Conservation (phyloP, 2,329 filamentous ascomycete species). For the Colletotrichum acutatum region DNA sequence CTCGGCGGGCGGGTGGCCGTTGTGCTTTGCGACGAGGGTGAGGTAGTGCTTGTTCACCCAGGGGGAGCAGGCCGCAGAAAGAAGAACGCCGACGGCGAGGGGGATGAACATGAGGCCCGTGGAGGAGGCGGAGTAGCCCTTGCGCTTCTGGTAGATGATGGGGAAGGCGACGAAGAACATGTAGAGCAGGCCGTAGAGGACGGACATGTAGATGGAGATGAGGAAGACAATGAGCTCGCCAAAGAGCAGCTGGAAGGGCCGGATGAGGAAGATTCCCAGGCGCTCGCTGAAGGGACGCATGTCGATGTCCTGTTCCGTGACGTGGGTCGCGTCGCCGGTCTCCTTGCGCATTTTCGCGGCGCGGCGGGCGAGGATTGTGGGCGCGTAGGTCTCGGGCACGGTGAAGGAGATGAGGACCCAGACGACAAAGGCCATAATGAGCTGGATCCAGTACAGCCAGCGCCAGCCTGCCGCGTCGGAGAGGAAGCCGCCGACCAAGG, state of each 20-base stretch:
- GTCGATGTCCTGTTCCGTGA: slow-evolving; percentile 86
- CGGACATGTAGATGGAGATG: slow-evolving; percentile 86
- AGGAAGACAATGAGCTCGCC: slow-evolving; percentile 86
- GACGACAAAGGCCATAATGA: slow-evolving; percentile 77
- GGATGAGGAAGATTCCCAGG: slow-evolving; percentile 78
- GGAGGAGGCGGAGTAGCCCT: slow-evolving; percentile 78
- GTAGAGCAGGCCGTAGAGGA: slow-evolving; percentile 79
- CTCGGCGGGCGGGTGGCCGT: slow-evolving; percentile 81
- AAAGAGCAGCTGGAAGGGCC: slow-evolving; percentile 88
- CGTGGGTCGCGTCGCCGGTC: slow-evolving; percentile 73
- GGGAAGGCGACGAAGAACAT: slow-evolving; percentile 81
- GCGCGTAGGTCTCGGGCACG: slow-evolving; percentile 90
- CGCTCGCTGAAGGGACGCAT: slow-evolving; percentile 74
- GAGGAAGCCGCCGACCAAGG: slow-evolving; percentile 81
- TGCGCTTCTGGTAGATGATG: slow-evolving; percentile 80
- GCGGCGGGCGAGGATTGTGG: slow-evolving; percentile 76
- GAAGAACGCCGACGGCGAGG: slow-evolving; percentile 78
- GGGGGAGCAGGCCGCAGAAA: slow-evolving; percentile 74
- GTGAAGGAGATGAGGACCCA: slow-evolving; percentile 86
- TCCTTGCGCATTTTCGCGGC: slow-evolving; percentile 78
- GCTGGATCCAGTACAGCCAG: slow-evolving; percentile 89
- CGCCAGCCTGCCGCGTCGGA: slow-evolving; percentile 78
- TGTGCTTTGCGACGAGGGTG: slow-evolving; percentile 67
- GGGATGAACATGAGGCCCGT: slow-evolving; percentile 92
- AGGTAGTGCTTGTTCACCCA: slow-evolving; percentile 87